phyloP scores from a whole-genome alignment of 2,329 filamentous ascomycete genomes.

The Ophioceras dolichostomum region DNA sequence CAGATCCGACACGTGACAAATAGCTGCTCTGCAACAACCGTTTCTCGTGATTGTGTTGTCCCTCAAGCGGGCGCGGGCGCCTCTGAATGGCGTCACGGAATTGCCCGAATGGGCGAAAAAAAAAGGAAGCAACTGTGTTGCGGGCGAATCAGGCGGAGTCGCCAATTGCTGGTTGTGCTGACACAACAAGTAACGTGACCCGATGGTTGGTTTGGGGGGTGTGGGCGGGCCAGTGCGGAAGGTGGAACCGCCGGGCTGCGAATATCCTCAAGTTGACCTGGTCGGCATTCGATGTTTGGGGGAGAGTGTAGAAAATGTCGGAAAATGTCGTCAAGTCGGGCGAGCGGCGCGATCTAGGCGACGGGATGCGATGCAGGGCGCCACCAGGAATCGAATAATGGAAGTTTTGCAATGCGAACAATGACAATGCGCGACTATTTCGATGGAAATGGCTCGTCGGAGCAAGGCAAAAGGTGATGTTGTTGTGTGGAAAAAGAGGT shows the following conservation, averaged over 20 bases:
- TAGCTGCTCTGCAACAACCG: no score
- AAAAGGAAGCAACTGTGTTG: background rate
- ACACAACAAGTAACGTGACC: constrained; percentile 4
- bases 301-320: no score
- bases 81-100: constrained; percentile 1
- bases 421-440: constrained; percentile 11
- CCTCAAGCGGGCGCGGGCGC: no score
- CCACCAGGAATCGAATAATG: constrained; percentile 20
- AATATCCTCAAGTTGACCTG: constrained; percentile 9
- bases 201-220: constrained; percentile 3
- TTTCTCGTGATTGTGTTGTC: no score
- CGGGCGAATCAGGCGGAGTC: background rate
- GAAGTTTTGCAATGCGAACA: constrained; percentile 20
- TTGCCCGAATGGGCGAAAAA: no score
- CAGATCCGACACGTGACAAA: no score
- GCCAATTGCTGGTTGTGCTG: no score
- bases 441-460: constrained; percentile 21
- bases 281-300: no score
- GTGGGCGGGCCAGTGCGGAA: constrained; percentile 13
- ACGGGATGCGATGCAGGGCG: constrained; percentile 16
- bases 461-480: constrained; percentile 1
- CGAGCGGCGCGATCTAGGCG: constrained; percentile 10
- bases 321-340: constrained; percentile 6
- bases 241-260: constrained; percentile 3
- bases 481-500: constrained; percentile 22